Evolutionary conservation across 305 asterid species (phyloP), one percentile per base, ranked within the genome.

Genomic region (Ajuga reptans): DNA sequence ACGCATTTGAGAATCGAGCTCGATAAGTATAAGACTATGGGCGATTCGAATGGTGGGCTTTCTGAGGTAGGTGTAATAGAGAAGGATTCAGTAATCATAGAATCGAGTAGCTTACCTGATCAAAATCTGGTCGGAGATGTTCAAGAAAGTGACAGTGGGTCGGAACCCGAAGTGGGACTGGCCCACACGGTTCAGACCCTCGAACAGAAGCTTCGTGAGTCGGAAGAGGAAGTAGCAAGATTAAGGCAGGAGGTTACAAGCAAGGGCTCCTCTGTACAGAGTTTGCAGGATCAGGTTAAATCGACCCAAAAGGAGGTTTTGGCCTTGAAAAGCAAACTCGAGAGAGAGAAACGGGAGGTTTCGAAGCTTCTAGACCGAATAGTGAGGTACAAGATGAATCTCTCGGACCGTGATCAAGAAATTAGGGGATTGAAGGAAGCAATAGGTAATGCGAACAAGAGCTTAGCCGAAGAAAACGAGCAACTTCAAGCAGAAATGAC

Each of bases 391-490:
- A 86, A 92, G 70, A 63, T 75, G 11, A 90, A 72, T 77, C 79
- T 92, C 10, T 76, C 96, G 0, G 95, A 87, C 34, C 92, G 97
- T 14, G 96, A 90, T 49, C 93, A 87, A 76, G 97, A 90, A 74
- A 92, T 92, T 70, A 70, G 94, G 72, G 86, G 79, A 24, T 64
- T 92, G 74, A 88, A 80, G 80, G 97, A 90, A 72, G 70, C 91
- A 1, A 73, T 92, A 42, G 76, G 85, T 31, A 85, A 88, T 31
- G 90, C 96, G 47, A 92, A 92, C 81, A 83, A 85, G 88, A 81
- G 78, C 77, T 82, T 88, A 50, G 78, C 96, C 0, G 97, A 90
- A 72, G 96, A 92, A 64, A 92, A 90, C 50, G 76, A 78, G 68
- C 81, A 71, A 72, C 90, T 92, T 54, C 80, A 82, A 76, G 79